Evolutionary conservation across 306 rosid genomes (phyloP), one percentile per base, ranked within the genome.

Genomic region (Mimosa bimucronata): DNA sequence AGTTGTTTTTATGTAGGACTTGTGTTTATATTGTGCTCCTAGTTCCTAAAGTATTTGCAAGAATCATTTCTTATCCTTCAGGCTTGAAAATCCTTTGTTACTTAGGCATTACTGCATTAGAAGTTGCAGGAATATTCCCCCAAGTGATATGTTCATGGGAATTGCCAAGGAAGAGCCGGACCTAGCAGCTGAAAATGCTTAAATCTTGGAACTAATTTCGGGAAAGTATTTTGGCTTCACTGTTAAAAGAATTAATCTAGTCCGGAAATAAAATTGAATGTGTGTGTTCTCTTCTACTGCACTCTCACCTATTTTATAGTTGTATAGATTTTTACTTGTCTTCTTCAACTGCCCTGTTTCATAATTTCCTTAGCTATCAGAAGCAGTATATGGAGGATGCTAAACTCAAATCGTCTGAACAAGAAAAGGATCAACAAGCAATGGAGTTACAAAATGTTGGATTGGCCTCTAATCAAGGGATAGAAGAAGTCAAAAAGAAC

Each of bases 361-460:
- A 29, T 86, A 69, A 41, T 70, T 83, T 85, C 74, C 58, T 50
- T 76, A 90, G 94, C 80, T 87, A 86, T 85, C 92, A 89, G 86
- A 90, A 90, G 82, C 74, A 31, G 60, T 89, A 81, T 82, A 67
- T 84, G 88, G 90, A 86, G 68, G 84, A 77, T 42, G 75, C 77
- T 77, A 73, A 78, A 75, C 85, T 77, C 70, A 88, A 84, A 78
- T 69, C 87, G 76, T 57, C 81, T 30, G 81, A 84, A 82, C 84
- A 75, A 77, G 72, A 37, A 40, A 77, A 84, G 79, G 87, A 84
- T 85, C 83, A 77, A 70, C 62, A 44, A 71, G 83, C 58, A 76
- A 72, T 38, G 80, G 79, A 83, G 81, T 62, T 88, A 60, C n/a
- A 66, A 40, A 71, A 83, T 68, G 66, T 74, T 77, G 93, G 70